Percentiles rank a stretch among this genome's conserved stretches.
phyloP scores from a whole-genome alignment of 1,139 yeast genomes.

The Saccharomycopsis hybrid region DNA sequence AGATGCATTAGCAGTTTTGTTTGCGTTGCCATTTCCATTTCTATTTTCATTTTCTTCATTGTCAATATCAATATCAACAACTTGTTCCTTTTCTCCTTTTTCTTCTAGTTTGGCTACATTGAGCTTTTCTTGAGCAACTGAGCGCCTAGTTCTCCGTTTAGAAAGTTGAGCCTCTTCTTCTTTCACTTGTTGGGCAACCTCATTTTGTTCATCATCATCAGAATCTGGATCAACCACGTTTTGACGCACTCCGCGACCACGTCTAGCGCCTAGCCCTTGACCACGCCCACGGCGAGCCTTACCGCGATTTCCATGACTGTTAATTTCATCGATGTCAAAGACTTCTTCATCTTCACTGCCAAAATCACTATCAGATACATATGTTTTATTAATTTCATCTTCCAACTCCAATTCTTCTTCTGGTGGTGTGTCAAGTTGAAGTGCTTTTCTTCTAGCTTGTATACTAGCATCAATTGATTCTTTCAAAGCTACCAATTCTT shows the following conservation, averaged over 20 bases:
- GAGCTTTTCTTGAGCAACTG: constrained; percentile 1
- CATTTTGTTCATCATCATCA: constrained; percentile 20
- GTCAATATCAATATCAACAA: constrained; percentile 1
- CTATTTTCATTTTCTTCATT: constrained; percentile 23
- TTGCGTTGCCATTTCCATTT: constrained; percentile 24
- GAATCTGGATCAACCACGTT: constrained; percentile 22
- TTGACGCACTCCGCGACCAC: constrained; percentile 10
- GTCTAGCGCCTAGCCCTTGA: constrained; percentile 20
- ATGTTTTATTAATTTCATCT: constrained; percentile 3
- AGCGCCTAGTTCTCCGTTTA: constrained; percentile 20
- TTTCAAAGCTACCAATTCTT: constrained; percentile 51
- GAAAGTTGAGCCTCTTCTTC: constrained; percentile 20
- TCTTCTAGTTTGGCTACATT: not conserved
- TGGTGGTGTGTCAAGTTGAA: constrained; percentile 37
- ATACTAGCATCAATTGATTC: constrained; percentile 53
- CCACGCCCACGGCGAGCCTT: no score
- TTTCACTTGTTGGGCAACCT: constrained; percentile 20
- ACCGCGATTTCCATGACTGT: constrained; percentile 25
- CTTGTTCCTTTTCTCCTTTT: not conserved
- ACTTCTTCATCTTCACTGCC: constrained; percentile 28
- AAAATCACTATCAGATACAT: constrained; percentile 23
- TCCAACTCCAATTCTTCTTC: constrained; percentile 34
- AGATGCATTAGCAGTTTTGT: constrained; percentile 24
- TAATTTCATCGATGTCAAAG: constrained; percentile 20
- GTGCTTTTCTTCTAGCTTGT: constrained; percentile 50